Conservation (phyloP, 345 rosid species). For the Moringa oleifera region DNA sequence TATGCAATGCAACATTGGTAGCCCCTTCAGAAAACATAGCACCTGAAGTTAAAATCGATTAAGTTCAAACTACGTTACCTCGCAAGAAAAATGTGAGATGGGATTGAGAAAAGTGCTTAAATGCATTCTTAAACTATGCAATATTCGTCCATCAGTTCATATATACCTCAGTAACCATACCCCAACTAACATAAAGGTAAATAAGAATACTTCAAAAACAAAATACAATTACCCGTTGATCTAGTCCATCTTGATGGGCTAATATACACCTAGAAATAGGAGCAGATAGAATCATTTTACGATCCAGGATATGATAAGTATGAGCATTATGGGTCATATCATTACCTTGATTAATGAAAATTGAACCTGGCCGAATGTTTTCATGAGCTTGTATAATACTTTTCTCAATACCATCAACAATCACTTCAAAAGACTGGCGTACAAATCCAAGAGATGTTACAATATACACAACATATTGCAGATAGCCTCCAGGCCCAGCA, state of each 20-base stretch:
- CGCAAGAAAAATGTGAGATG: neutral
- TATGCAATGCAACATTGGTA: too few species aligned
- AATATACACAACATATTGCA: conserved; percentile 64
- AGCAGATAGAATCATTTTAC: neutral
- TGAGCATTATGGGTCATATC: neutral
- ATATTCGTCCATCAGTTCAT: neutral
- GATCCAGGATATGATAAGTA: too few species aligned
- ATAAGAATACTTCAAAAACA: neutral
- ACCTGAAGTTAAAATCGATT: neutral
- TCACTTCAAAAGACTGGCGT: conserved; percentile 57
- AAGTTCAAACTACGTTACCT: neutral
- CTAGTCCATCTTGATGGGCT: neutral
- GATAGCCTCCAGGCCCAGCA: conserved; percentile 82
- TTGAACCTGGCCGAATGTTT: conserved; percentile 55
- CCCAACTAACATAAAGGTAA: neutral
- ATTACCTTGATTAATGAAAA: conserved; percentile 48
- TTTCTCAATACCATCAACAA: conserved; percentile 68
- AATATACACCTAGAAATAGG: neutral
- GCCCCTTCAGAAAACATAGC: neutral
- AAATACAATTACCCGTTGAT: too few species aligned
- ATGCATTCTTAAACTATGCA: neutral
- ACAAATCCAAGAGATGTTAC: conserved; percentile 81
- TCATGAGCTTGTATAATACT: conserved; percentile 65
- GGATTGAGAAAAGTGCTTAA: neutral
- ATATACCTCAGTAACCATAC: neutral